Evolutionary conservation across 1,284 basidiomycete genomes (phyloP).

Genomic region (Stygiomarasmius scandens): DNA sequence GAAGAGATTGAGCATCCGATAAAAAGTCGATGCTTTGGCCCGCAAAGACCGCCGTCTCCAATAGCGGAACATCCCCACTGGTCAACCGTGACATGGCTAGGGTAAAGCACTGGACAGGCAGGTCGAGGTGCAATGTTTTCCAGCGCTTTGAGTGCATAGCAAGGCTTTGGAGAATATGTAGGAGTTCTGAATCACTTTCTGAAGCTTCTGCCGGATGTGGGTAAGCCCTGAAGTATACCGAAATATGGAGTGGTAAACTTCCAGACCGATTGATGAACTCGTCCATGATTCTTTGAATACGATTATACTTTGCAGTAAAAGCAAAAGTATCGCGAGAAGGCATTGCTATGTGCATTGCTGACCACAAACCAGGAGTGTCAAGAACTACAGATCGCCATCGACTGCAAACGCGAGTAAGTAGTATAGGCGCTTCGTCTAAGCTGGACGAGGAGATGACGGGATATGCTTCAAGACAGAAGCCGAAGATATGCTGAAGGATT

Average conservation of each 20-base stretch:
- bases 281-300: neutral
- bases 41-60: neutral
- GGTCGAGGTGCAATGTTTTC: slow-evolving; percentile 5
- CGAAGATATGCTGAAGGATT: slow-evolving; percentile 5
- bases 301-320: neutral
- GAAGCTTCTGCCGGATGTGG: neutral
- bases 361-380: slow-evolving; percentile 3
- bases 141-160: neutral
- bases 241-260: slow-evolving; percentile 1
- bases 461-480: neutral
- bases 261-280: neutral
- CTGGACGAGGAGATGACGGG: neutral
- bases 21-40: neutral
- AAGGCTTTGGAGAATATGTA: neutral
- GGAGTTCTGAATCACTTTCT: neutral
- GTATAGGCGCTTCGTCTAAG: neutral
- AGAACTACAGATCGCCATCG: slow-evolving; percentile 3
- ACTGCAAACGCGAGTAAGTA: slow-evolving; percentile 5
- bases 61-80: neutral
- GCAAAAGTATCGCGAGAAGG: neutral
- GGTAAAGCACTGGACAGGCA: neutral
- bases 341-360: slow-evolving; percentile 1
- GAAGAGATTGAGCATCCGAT: neutral
- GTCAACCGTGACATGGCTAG: neutral
- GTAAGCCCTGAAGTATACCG: neutral